Evolutionary conservation across 2,329 filamentous ascomycete genomes (phyloP), one percentile per base, ranked within the genome.

Genomic region (Trichoderma sp.): DNA sequence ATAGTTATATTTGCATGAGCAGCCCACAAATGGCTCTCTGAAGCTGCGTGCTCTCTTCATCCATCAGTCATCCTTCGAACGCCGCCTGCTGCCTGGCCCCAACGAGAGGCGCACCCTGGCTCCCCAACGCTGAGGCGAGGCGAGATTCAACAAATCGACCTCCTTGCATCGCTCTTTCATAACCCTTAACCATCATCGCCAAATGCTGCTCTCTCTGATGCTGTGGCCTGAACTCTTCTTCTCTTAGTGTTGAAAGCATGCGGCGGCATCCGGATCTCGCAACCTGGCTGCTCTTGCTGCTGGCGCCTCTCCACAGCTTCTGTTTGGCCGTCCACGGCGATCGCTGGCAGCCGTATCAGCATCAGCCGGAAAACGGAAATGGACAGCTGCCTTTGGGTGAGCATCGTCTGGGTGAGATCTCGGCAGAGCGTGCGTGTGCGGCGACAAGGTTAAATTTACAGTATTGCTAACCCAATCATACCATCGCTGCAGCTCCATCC

Each of bases 331-430:
- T 56, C 4, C n/a, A 24, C 18, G 13, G 34, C 26, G 43, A 55
- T 26, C 32, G n/a, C 18, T 32, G 66, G 56, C 66, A 54, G 46
- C 59, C 52, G 8, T 65, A 64, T 51, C 34, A 52, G 65, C 61
- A 55, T 21, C 55, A n/a, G 21, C 16, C 18, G 1, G 18, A 66
- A 1, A 18, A 59, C 13, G 30, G 21, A 30, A 18, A 59, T 18
- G 39, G 26, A 39, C 68, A 67, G 54, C 24, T 51, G 0, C 43
- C 59, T 21, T 39, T 68, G 18, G 54, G 59, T n/a, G 32, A 28
- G n/a, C 60, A 46, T 49, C 60, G 16, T 24, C 13, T 28, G 60
- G 68, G 68, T 63, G 56, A 34, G 46, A 59, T 30, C 32, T 34
- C 28, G 28, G 32, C 14, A n/a, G 26, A 30, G 16, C 39, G 52